Conservation (phyloP, 2,329 filamentous ascomycete species). For the Fonsecaea monophora region DNA sequence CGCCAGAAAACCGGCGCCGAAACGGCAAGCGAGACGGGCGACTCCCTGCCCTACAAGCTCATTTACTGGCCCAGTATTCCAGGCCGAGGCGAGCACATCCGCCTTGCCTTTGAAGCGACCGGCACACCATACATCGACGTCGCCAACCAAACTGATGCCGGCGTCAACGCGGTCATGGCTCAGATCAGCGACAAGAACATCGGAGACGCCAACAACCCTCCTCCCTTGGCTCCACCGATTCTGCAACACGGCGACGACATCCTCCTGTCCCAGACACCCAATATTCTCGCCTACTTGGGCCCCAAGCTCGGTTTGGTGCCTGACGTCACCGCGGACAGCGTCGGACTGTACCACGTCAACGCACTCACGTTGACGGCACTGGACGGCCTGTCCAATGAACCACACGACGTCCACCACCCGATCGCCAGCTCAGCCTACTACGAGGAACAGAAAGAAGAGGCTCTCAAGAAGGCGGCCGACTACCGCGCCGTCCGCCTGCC, state of each 20-base stretch:
- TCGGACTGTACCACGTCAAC: slow-evolving; percentile 65
- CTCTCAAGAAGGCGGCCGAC: slow-evolving; percentile 62
- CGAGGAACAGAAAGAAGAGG: slow-evolving; percentile 76
- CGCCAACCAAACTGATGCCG: slow-evolving; percentile 57
- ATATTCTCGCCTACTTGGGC: slow-evolving; percentile 75
- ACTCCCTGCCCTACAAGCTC: slow-evolving; percentile 25
- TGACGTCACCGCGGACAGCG: slow-evolving; percentile 52
- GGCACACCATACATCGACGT: slow-evolving; percentile 70
- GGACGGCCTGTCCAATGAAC: slow-evolving; percentile 72
- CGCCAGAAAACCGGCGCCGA: slow-evolving; percentile 35
- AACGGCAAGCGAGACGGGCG: not conserved
- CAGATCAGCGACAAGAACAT: slow-evolving; percentile 51
- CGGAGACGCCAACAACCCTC: slow-evolving; percentile 65
- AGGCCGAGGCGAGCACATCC: slow-evolving; percentile 76
- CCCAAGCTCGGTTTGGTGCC: slow-evolving; percentile 61
- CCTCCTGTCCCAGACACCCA: slow-evolving; percentile 71
- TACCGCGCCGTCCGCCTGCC: slow-evolving; percentile 70
- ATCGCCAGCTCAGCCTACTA: slow-evolving; percentile 67
- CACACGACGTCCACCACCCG: slow-evolving; percentile 79
- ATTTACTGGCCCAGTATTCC: slow-evolving; percentile 64
- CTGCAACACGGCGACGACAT: slow-evolving; percentile 62
- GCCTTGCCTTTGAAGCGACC: slow-evolving; percentile 74
- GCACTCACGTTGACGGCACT: slow-evolving; percentile 71
- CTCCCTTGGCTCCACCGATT: slow-evolving; percentile 70
- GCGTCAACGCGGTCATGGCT: slow-evolving; percentile 58